Conservation (phyloP, 306 rosid species). For the Abrus pulchellus region DNA sequence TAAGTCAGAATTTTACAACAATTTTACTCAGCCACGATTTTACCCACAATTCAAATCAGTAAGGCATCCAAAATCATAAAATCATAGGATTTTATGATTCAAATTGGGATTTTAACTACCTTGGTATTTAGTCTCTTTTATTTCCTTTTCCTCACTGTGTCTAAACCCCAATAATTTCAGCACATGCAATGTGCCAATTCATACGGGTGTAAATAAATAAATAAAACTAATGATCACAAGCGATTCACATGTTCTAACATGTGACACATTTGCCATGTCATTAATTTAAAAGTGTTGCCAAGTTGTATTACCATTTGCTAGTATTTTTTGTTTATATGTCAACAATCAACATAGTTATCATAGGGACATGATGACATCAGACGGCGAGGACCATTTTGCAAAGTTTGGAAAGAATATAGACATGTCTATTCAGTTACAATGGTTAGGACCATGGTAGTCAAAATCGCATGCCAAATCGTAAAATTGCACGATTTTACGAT, state of each 20-base stretch:
- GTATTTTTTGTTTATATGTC: neutral
- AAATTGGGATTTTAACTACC: too few species aligned
- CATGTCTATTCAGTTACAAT: neutral
- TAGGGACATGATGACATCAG: neutral
- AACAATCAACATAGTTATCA: conserved; percentile 23
- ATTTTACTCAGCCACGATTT: too few species aligned
- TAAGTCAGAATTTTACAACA: too few species aligned
- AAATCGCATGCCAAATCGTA: too few species aligned
- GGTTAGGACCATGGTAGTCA: too few species aligned
- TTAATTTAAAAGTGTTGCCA: neutral
- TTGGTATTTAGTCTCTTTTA: neutral
- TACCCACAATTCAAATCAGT: too few species aligned
- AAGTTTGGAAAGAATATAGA: neutral
- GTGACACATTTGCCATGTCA: conserved; percentile 1
- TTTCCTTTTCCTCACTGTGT: neutral
- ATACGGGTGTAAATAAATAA: neutral
- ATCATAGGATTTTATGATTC: too few species aligned
- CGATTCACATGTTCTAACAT: neutral
- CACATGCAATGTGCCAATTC: neutral
- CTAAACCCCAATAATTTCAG: neutral
- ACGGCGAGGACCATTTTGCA: conserved; percentile 4
- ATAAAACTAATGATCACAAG: neutral
- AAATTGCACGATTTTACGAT: too few species aligned
- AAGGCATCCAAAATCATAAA: too few species aligned
- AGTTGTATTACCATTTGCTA: conserved; percentile 6